Evolutionary conservation across 768 basidiomycete species (phyloP).

Genomic region (Heimioporus sp.): DNA sequence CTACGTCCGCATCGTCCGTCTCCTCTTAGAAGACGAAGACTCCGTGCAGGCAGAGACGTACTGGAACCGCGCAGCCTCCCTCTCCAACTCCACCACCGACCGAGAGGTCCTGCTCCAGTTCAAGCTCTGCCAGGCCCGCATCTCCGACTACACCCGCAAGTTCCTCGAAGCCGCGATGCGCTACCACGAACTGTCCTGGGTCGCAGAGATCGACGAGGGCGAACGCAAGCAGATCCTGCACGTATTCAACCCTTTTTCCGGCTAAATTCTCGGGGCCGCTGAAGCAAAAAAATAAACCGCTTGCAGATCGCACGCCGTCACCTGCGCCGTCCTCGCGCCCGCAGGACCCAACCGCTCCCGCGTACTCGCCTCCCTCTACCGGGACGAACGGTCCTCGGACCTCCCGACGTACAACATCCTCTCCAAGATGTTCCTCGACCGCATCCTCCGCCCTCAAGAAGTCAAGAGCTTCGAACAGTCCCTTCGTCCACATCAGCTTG

Average conservation of each 20-base stretch:
- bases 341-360: conserved; percentile 96
- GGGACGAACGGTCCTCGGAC: conserved; percentile 85
- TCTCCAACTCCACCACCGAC: conserved; percentile 78
- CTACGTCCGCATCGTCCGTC: conserved; percentile 91
- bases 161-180: conserved; percentile 93
- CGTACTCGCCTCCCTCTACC: conserved; percentile 85
- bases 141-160: conserved; percentile 88
- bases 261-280: neutral
- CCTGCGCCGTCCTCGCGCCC: conserved; percentile 94
- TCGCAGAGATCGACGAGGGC: conserved; percentile 88
- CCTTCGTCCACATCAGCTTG: conserved; percentile 90
- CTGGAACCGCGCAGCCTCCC: conserved; percentile 91
- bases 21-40: conserved; percentile 94
- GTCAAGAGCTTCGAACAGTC: conserved; percentile 86
- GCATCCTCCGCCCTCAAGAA: conserved; percentile 88
- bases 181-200: conserved; percentile 94
- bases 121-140: conserved; percentile 92
- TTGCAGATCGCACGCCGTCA: conserved; percentile 81
- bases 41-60: conserved; percentile 97
- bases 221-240: conserved; percentile 91
- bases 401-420: conserved; percentile 87
- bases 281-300: conserved; percentile 5
- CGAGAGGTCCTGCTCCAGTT: conserved; percentile 79
- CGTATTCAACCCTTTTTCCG: conserved; percentile 27
- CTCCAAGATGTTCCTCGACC: conserved; percentile 97